A percentile compares a stretch with the other conserved stretches of the same genome.
Evolutionary conservation across 164 flowering plant species (phyloP).

Genomic region (Vitis labrusca): DNA sequence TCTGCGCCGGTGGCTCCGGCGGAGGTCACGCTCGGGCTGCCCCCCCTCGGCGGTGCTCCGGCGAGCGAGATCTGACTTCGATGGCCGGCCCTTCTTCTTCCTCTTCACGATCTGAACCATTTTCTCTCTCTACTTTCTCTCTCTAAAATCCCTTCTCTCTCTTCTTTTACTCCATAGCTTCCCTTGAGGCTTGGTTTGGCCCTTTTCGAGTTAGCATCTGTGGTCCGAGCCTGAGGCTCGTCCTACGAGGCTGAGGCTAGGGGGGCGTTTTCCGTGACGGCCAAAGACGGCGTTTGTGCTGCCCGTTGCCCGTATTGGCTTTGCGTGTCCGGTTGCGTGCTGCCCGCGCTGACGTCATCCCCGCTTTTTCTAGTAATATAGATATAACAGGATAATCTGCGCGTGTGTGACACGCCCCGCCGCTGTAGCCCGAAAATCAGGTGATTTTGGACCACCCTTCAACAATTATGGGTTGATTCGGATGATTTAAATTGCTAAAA

Average conservation of each 20-base stretch:
- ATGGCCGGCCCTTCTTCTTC: constrained; percentile 80
- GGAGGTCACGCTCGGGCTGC: constrained; percentile 26
- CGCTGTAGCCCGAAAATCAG: no score
- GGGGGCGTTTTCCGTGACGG: constrained; percentile 17
- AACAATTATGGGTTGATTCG: no score
- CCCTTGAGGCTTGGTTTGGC: constrained; percentile 16
- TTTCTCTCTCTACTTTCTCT: constrained; percentile 17
- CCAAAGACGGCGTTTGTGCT: constrained; percentile 27
- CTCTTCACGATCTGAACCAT: constrained; percentile 81
- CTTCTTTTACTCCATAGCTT: constrained; percentile 20
- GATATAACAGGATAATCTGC: no score
- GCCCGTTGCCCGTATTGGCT: constrained; percentile 29
- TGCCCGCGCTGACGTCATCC: constrained; percentile 19
- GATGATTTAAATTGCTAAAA: no score
- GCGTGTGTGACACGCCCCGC: no score
- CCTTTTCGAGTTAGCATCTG: constrained; percentile 8
- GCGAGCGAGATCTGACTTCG: constrained; percentile 59
- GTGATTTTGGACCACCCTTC: no score
- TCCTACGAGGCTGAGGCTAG: constrained; percentile 11
- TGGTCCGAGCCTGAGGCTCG: constrained; percentile 9
- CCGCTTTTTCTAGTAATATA: neutral
- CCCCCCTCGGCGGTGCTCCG: constrained; percentile 7
- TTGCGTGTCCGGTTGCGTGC: constrained; percentile 22
- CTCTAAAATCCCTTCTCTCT: constrained; percentile 16
- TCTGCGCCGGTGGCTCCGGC: constrained; percentile 63